Percentiles rank a stretch among this genome's conserved stretches.
Conservation (phyloP, 441 rosid genomes). For the Jatropha multifida region DNA sequence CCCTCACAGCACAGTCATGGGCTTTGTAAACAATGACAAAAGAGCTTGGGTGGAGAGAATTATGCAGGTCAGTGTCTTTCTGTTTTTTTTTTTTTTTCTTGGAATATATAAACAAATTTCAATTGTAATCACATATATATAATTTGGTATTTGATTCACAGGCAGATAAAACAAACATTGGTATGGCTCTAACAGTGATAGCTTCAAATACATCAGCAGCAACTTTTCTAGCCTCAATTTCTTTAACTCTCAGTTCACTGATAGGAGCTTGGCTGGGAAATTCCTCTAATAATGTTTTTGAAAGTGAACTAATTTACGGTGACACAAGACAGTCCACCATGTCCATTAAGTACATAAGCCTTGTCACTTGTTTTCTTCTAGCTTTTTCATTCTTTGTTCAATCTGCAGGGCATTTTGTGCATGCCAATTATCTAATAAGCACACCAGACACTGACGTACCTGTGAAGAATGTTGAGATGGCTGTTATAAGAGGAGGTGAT, state of each 20-base stretch:
- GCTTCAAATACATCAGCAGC: conserved; percentile 58
- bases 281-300: conserved; percentile 42
- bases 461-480: conserved; percentile 16
- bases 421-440: conserved; percentile 62
- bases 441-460: conserved; percentile 43
- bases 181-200: conserved; percentile 49
- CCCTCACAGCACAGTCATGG: conserved; percentile 38
- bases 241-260: conserved; percentile 62
- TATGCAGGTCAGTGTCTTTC: conserved; percentile 32
- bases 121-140: background rate
- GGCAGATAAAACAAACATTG: conserved; percentile 39
- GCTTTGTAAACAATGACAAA: conserved; percentile 37
- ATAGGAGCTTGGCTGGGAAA: conserved; percentile 84
- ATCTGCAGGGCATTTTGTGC: conserved; percentile 58
- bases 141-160: conserved; percentile 20
- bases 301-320: conserved; percentile 55
- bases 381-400: conserved; percentile 77
- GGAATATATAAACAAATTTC: background rate
- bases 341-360: conserved; percentile 66
- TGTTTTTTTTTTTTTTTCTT: background rate
- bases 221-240: conserved; percentile 58
- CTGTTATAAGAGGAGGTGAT: conserved; percentile 33
- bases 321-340: conserved; percentile 63
- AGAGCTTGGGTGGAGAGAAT: conserved; percentile 41
- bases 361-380: conserved; percentile 57